Base-by-base conservation (phyloP, 306 rosid genomes). In the Heteromeles arbutifolia region DNA sequence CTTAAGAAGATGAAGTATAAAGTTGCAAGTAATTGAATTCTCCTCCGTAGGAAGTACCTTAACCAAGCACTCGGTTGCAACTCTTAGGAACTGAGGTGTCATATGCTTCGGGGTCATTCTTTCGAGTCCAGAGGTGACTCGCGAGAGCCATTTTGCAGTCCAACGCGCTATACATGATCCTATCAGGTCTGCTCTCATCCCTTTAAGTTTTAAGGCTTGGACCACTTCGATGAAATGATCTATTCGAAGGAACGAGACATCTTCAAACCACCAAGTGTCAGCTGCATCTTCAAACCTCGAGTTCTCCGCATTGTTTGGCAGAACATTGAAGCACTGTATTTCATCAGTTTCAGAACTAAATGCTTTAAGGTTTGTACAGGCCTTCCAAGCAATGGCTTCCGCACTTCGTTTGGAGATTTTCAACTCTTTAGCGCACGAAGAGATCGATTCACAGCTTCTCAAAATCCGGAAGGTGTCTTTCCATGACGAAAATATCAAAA, bases 161-260 rank as follows among this genome's bases (percentile, higher is more conserved):
- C 95, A 94, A 58, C 75, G 79, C 34, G 85, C 90, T 52, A 89
- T 82, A 67, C 95, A 90, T 66, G 96, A 88, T 69, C 97, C 95
- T 15, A 92, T 62, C 39, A 88, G 31, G 10, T 80, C 83, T 1
- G 89, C 72, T 78, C 77, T 86, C 78, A 85, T 82, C 74, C 96
- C 94, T 43, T 78, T 72, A 25, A 29, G 67, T 85, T 82, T 88
- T 9, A 88, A 67, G 2, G 84, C 81, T 72, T 87, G 91, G 64
- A 92, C 82, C 84, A 87, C 95, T 53, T 90, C 88, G 5, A 88
- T 73, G 65, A 94, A 90, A 83, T 89, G 97, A 86, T 94, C 96
- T 4, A 94, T 83, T 3, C 92, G 84, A 3, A 94, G 84, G 43
- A 29, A 12, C 0, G 89, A 88, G 3, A 87, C 84, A 63, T 92